phyloP scores from a whole-genome alignment of 1,139 yeast species.

The Chernovozyma sophiae-reginae region DNA sequence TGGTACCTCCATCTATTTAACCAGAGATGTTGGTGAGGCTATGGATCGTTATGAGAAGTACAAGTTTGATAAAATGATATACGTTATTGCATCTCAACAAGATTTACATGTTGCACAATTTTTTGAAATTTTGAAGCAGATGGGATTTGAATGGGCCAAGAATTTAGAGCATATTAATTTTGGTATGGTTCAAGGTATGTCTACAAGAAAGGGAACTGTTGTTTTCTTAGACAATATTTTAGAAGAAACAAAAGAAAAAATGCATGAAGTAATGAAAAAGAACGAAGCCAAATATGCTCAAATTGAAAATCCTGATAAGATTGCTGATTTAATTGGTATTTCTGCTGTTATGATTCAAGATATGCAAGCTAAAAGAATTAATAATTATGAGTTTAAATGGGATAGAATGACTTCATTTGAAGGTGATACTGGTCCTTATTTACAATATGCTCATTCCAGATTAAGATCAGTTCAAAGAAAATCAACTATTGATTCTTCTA shows the following conservation, averaged over 20 bases:
- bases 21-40: conserved; percentile 98
- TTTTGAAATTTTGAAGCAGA: conserved; percentile 88
- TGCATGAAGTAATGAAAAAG: conserved; percentile 97
- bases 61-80: conserved; percentile 92
- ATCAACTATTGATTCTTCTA: conserved; percentile 48
- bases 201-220: conserved; percentile 97
- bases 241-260: conserved; percentile 89
- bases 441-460: conserved; percentile 98
- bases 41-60: conserved; percentile 80
- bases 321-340: conserved; percentile 94
- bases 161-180: conserved; percentile 80
- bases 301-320: conserved; percentile 90
- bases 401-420: conserved; percentile 97
- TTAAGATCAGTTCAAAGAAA: conserved; percentile 93
- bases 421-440: conserved; percentile 99
- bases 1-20: conserved; percentile 90
- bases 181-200: conserved; percentile 99
- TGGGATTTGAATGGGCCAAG: conserved; percentile 89
- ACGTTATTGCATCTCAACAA: conserved; percentile 94
- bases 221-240: conserved; percentile 92
- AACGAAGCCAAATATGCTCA: conserved; percentile 90
- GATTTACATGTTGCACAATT: conserved; percentile 93
- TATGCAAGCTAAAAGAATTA: conserved; percentile 96
- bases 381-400: conserved; percentile 97
- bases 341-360: conserved; percentile 99